These are phyloP conservation scores for Phytopythium helicoides DNA, from an alignment of 352 stramenopile species.

Conservation along the genomic window DNA sequence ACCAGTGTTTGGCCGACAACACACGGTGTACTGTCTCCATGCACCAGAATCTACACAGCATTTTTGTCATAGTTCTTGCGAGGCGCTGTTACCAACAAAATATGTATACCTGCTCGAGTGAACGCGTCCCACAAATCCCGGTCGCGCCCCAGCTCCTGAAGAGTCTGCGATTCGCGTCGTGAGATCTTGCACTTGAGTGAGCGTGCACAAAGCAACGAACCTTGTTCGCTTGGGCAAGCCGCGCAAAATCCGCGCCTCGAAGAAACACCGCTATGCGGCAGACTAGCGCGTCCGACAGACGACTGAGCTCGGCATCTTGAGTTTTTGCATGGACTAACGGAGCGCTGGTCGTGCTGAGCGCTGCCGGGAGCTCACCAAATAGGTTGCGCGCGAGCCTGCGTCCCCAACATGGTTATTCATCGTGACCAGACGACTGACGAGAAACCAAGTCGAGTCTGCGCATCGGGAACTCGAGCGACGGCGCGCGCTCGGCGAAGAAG, in stretches of 20 bases:
- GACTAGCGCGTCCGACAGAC: constrained; percentile 31
- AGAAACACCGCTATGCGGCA: constrained; percentile 25
- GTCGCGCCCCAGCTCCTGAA: constrained; percentile 20
- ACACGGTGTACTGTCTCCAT: too few species aligned
- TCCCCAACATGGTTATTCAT: not conserved
- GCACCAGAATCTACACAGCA: too few species aligned
- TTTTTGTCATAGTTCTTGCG: too few species aligned
- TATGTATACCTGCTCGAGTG: constrained; percentile 20
- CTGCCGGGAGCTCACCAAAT: constrained; percentile 25
- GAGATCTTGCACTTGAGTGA: not conserved
- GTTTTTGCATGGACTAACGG: not conserved
- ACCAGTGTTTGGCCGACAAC: too few species aligned
- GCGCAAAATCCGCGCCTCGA: constrained; percentile 26
- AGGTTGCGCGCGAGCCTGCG: constrained; percentile 41
- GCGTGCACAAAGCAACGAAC: constrained; percentile 5
- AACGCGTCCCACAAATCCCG: constrained; percentile 27
- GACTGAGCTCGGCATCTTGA: constrained; percentile 38
- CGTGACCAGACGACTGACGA: not conserved
- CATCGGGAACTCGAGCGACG: too few species aligned
- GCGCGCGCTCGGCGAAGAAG: too few species aligned
- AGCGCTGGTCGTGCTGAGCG: not conserved
- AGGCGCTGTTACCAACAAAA: too few species aligned
- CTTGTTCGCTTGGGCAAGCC: constrained; percentile 33
- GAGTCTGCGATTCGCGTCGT: constrained; percentile 11
- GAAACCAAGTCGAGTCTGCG: too few species aligned